Evolutionary conservation across 495 filamentous ascomycete species (phyloP).

Genomic region (Articulospora tetracladia): DNA sequence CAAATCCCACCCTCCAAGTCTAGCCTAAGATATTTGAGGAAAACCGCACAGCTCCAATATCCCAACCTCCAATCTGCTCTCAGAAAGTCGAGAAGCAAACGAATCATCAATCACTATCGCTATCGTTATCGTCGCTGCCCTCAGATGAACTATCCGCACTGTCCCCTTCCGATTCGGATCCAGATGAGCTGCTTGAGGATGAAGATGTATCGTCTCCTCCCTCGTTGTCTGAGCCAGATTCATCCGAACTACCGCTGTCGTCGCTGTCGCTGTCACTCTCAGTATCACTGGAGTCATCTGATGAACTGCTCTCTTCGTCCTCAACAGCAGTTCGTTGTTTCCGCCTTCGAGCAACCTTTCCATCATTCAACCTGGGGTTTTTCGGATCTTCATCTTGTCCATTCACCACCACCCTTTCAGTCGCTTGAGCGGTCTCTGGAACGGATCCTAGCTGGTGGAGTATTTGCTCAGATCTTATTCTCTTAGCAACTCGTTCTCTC

Average conservation of each 20-base stretch:
- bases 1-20: too few relatives aligned
- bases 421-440: neutral
- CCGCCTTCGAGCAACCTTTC: slow-evolving; percentile 21
- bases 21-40: neutral
- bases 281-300: slow-evolving; percentile 8
- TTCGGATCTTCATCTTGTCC: slow-evolving; percentile 18
- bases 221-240: neutral
- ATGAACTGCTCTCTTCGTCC: slow-evolving; percentile 9
- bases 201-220: slow-evolving; percentile 5
- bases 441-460: slow-evolving; percentile 11
- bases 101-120: neutral
- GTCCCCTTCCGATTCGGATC: slow-evolving; percentile 10
- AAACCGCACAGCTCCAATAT: too few relatives aligned
- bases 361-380: slow-evolving; percentile 19
- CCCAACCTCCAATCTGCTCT: too few relatives aligned
- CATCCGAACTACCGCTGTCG: slow-evolving; percentile 11
- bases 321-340: slow-evolving; percentile 22
- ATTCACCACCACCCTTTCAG: neutral
- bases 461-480: slow-evolving; percentile 20
- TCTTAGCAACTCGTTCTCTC: slow-evolving; percentile 19
- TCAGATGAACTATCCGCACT: slow-evolving; percentile 6
- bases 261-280: slow-evolving; percentile 6
- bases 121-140: neutral
- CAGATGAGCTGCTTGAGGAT: slow-evolving; percentile 18
- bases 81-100: too few relatives aligned